These are phyloP conservation scores for Durotheca rogersii DNA, from an alignment of 495 filamentous ascomycete species.

Conservation along the genomic window DNA sequence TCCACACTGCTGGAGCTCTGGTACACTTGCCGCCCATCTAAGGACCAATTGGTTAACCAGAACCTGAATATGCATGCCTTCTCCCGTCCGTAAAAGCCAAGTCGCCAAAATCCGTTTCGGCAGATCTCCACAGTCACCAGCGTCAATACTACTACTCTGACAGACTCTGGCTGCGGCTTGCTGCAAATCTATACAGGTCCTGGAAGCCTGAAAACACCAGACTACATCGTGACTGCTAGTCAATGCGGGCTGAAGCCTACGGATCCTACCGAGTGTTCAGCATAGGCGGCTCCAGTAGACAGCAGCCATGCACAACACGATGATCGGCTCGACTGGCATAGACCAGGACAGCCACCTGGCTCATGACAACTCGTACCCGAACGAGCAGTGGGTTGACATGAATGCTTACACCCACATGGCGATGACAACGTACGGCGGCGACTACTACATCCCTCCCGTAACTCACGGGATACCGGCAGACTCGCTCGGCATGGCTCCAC, in stretches of 20 bases:
- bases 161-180: conserved; percentile 25
- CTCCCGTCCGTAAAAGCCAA: conserved; percentile 37
- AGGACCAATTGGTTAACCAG: conserved; percentile 35
- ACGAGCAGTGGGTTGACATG: conserved; percentile 51
- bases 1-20: conserved; percentile 9
- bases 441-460: conserved; percentile 47
- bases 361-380: conserved; percentile 44
- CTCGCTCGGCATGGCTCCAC: conserved; percentile 47
- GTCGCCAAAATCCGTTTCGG: conserved; percentile 30
- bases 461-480: conserved; percentile 50
- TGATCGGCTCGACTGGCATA: conserved; percentile 49
- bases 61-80: conserved; percentile 36
- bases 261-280: conserved; percentile 24
- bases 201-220: conserved; percentile 19
- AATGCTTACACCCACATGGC: conserved; percentile 48
- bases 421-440: conserved; percentile 47
- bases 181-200: conserved; percentile 22
- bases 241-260: conserved; percentile 27
- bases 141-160: conserved; percentile 30
- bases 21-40: conserved; percentile 23
- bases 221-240: conserved; percentile 26
- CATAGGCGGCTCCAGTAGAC: conserved; percentile 31
- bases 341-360: conserved; percentile 51
- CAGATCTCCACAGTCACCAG: conserved; percentile 30
- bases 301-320: conserved; percentile 52